These are phyloP conservation scores for Rhododendron mucronatum DNA, from an alignment of 148 eudicot genomes.

Conservation along the genomic window DNA sequence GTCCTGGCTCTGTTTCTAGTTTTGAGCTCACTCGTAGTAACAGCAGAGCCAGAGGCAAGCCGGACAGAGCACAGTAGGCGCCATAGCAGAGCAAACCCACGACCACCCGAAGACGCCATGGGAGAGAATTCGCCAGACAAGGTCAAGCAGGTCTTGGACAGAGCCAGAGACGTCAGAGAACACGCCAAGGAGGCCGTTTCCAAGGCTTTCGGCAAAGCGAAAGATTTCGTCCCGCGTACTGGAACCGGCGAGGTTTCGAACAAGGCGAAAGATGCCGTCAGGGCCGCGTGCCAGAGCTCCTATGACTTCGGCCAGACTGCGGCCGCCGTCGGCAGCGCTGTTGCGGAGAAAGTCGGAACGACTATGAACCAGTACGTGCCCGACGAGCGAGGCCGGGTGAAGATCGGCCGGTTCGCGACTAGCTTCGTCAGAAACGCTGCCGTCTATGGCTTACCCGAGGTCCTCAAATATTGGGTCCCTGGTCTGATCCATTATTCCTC, in stretches of 20 bases:
- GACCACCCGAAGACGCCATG: too few relatives aligned
- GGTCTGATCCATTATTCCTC: conserved; percentile 3
- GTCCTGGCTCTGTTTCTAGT: background rate
- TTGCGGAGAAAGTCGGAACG: conserved; percentile 2
- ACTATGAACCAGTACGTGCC: conserved; percentile 11
- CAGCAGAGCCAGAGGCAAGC: background rate
- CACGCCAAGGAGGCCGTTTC: too few relatives aligned
- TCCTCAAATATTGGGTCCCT: conserved; percentile 20
- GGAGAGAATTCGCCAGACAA: too few relatives aligned
- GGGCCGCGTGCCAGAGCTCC: background rate
- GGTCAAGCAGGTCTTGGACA: too few relatives aligned
- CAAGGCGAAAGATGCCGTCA: too few relatives aligned
- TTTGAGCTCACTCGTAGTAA: background rate
- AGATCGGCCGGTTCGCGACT: conserved; percentile 8
- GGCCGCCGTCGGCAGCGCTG: conserved; percentile 11
- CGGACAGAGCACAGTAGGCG: too few relatives aligned
- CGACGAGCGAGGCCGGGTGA: conserved; percentile 10
- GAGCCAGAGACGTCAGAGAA: too few relatives aligned
- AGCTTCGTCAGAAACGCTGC: conserved; percentile 24
- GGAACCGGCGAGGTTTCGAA: too few relatives aligned
- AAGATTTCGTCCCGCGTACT: background rate
- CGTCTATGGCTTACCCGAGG: conserved; percentile 14
- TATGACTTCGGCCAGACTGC: conserved; percentile 9
- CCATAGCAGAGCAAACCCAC: too few relatives aligned
- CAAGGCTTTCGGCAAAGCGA: background rate